Conservation (phyloP, 768 basidiomycete species). For the Calocybe indica region DNA sequence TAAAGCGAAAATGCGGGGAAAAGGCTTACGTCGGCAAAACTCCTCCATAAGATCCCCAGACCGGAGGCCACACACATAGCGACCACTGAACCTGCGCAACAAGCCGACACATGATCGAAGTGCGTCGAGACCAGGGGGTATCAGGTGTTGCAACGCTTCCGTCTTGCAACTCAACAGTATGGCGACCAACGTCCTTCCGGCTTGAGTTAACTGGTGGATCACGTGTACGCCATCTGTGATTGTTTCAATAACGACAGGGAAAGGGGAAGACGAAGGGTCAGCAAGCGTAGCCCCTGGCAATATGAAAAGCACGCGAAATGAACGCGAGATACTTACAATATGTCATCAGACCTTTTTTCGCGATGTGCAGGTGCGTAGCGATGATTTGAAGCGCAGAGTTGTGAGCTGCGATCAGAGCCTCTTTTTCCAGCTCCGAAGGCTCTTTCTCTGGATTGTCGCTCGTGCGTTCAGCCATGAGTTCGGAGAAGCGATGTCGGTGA, state of each 20-base stretch:
- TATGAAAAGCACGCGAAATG: constrained; percentile 2
- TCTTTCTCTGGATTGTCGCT: constrained; percentile 45
- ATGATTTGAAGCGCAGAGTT: constrained; percentile 78
- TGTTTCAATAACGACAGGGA: constrained; percentile 8
- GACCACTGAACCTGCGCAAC: constrained; percentile 82
- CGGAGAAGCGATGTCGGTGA: constrained; percentile 81
- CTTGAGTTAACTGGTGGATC: constrained; percentile 92
- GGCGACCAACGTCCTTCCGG: constrained; percentile 85
- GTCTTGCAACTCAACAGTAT: constrained; percentile 84
- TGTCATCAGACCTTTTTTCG: constrained; percentile 87
- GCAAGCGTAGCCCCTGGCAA: not conserved
- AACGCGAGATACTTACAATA: constrained; percentile 62
- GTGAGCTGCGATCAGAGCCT: constrained; percentile 74
- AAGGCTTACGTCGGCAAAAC: constrained; percentile 75
- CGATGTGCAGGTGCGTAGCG: constrained; percentile 76
- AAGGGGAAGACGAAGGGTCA: constrained; percentile 4
- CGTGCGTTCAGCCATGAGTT: constrained; percentile 66
- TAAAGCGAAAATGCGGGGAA: not conserved
- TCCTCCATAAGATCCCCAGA: constrained; percentile 94
- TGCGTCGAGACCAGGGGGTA: constrained; percentile 79
- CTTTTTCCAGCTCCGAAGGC: constrained; percentile 64
- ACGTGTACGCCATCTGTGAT: constrained; percentile 84
- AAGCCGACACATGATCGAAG: constrained; percentile 84
- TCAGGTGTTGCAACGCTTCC: constrained; percentile 68
- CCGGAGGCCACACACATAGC: constrained; percentile 87